Evolutionary conservation across 1,284 basidiomycete species (phyloP), one percentile per base, ranked within the genome.

Genomic region (Papiliotrema terrestris): DNA sequence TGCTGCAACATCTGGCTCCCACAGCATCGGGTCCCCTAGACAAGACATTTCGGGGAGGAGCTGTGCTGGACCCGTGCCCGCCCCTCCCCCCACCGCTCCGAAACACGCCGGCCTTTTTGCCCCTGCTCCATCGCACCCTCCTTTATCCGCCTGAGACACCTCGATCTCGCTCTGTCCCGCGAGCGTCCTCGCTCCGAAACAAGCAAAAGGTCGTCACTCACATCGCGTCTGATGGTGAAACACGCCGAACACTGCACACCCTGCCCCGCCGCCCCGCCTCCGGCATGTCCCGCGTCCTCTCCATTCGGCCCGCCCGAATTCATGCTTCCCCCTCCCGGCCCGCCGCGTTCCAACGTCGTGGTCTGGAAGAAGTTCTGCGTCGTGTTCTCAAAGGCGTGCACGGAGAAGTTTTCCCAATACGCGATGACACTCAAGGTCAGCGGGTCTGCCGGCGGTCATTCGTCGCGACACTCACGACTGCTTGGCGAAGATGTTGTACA

Each of bases 381-480:
- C 51, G 91, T 92, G 76, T 92, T 94, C 77, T 96, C 92, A 65
- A 97, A 97, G 5, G 93, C 93, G 75, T 95, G 91, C 52, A 86
- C 85, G 22, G 90, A 89, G 73, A 95, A 96, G 74, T 89, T 91
- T 76, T 96, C 93, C 87, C 89, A 96, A 76, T 95, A 96, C 71
- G 92, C 88, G 52, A 96, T 89, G 25, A 64, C 66, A 17, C 65
- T 71, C 44, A 11, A 15, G 36, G 19, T 20, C 20, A 36, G 36
- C 22, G 29, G 6, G 29, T 32, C 29, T 15, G 38, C 26, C 26
- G 15, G 23, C 15, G n/a, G 23, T 26, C 13, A 36, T 47, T 20
- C 8, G n/a, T 17, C 8, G 46, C 8, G 23, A 43, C 15, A 67
- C 73, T 59, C 46, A 73, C 46, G 88, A 91, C 72, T 89, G 86